Conservation (phyloP, 352 stramenopile species). For the Phytophthora niederhauseri region DNA sequence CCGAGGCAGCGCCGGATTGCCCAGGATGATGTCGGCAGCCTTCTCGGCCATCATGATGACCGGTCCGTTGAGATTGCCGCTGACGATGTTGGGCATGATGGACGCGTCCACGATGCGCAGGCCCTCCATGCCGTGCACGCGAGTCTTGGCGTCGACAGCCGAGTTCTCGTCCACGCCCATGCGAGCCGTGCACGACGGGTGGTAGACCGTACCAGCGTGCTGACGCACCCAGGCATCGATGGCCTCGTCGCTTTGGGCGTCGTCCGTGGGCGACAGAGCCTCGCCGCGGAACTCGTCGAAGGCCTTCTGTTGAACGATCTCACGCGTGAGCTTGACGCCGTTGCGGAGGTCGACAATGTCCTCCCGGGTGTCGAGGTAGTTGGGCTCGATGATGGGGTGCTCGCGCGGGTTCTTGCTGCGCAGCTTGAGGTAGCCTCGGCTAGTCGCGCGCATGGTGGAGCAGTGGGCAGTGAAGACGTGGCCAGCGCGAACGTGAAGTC, state of each 20-base stretch:
- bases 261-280: slow-evolving; percentile 57
- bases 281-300: slow-evolving; percentile 85
- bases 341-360: slow-evolving; percentile 73
- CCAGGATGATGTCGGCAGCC: slow-evolving; percentile 90
- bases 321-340: slow-evolving; percentile 72
- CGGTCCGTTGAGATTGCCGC: slow-evolving; percentile 93
- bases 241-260: slow-evolving; percentile 56
- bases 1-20: slow-evolving; percentile 60
- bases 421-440: slow-evolving; percentile 74
- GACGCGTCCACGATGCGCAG: slow-evolving; percentile 93
- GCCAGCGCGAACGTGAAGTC: slow-evolving; percentile 24
- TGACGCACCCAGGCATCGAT: slow-evolving; percentile 84
- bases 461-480: slow-evolving; percentile 85
- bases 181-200: slow-evolving; percentile 86
- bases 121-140: slow-evolving; percentile 82
- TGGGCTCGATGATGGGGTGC: slow-evolving; percentile 82
- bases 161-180: slow-evolving; percentile 76
- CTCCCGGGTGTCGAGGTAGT: slow-evolving; percentile 78
- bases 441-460: slow-evolving; percentile 83
- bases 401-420: slow-evolving; percentile 66
- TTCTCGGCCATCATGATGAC: slow-evolving; percentile 94
- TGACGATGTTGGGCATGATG: slow-evolving; percentile 94
- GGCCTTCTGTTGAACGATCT: slow-evolving; percentile 84
- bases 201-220: slow-evolving; percentile 80
- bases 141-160: slow-evolving; percentile 86